Percentiles rank a stretch among this genome's conserved stretches.
phyloP scores from a whole-genome alignment of 176 grass and related monocot genomes.

The Canna indica region DNA sequence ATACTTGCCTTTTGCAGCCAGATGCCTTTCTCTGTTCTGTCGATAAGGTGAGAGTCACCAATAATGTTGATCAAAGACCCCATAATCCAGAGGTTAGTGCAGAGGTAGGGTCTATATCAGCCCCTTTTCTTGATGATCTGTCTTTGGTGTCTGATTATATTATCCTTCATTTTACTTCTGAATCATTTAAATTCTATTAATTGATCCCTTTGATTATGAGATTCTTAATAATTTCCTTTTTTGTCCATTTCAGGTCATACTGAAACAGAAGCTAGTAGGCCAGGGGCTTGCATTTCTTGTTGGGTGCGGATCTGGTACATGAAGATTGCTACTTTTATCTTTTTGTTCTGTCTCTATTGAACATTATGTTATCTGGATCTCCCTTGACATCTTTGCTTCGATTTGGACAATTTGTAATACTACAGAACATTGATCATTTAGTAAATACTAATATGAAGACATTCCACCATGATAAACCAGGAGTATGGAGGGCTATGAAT shows the following conservation, averaged over 20 bases:
- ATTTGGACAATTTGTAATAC: neutral
- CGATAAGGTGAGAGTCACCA: conserved; percentile 65
- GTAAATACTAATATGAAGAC: too few relatives aligned
- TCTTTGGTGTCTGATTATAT: neutral
- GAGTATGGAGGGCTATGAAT: too few relatives aligned
- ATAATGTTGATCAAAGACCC: conserved; percentile 54
- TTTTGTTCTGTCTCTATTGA: neutral
- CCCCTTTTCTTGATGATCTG: neutral
- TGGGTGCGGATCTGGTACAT: conserved; percentile 72
- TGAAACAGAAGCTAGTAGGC: conserved; percentile 93
- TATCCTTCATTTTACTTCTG: neutral
- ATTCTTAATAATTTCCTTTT: neutral
- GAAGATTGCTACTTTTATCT: neutral
- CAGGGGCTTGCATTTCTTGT: conserved; percentile 92
- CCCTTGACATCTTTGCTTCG: neutral
- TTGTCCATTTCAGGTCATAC: conserved; percentile 43
- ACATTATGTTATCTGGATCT: neutral
- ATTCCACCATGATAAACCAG: too few relatives aligned
- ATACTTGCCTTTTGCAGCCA: conserved; percentile 27
- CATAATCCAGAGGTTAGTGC: conserved; percentile 69
- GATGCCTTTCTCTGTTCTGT: conserved; percentile 78
- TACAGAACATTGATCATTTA: neutral
- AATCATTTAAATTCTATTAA: neutral
- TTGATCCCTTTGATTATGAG: neutral
- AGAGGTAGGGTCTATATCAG: conserved; percentile 47